Conservation (phyloP, 2,329 filamentous ascomycete genomes). For the Blumeria graminis region DNA sequence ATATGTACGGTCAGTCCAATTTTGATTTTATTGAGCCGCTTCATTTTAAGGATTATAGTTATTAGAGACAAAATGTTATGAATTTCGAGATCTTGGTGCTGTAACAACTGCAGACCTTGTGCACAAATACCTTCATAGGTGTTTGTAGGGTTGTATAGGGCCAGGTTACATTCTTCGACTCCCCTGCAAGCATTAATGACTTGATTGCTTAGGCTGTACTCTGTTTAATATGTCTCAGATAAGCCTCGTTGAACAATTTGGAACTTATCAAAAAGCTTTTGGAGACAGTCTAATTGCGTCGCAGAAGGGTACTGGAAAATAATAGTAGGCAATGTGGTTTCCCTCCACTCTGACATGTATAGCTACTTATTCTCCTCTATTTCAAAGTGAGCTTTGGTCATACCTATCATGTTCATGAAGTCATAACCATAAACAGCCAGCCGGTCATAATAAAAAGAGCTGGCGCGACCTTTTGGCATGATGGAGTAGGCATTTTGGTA, state of each 20-base stretch:
- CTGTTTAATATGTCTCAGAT: not conserved
- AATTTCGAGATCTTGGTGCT: not conserved
- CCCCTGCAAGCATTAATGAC: not conserved
- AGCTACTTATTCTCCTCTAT: no score
- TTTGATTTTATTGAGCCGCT: not conserved
- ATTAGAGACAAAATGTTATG: not conserved
- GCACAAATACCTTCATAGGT: not conserved
- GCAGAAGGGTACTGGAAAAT: no score
- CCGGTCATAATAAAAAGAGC: not conserved
- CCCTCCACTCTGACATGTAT: no score
- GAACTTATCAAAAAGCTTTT: not conserved
- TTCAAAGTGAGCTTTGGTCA: no score
- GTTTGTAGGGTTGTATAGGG: not conserved
- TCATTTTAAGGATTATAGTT: no score
- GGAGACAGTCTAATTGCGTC: not conserved
- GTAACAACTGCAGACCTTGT: not conserved
- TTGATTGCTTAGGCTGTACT: not conserved
- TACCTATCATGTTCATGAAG: no score
- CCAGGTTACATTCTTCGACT: not conserved
- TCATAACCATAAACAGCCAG: no score
- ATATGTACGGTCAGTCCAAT: not conserved
- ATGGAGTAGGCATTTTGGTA: not conserved
- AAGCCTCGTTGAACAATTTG: not conserved
- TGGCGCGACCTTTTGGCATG: not conserved
- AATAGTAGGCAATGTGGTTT: no score